Conservation (phyloP, 78 protist genomes). For the Cavenderia fasciculata region DNA sequence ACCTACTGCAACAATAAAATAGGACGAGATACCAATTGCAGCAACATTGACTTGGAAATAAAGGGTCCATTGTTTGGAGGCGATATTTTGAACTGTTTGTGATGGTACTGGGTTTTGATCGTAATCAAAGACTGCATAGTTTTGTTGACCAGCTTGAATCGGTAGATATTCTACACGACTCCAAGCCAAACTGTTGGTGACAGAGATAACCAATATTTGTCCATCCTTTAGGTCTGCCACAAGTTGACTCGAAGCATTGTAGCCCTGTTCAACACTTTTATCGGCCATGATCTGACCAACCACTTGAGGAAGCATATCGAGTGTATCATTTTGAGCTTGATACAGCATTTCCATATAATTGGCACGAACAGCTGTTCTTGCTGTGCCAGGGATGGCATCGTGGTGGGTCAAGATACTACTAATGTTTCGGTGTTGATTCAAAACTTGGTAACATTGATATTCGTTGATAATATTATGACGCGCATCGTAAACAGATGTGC, state of each 20-base stretch:
- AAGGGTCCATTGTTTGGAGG: constrained; percentile 13
- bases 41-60: constrained; percentile 40
- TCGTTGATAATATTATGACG: neutral
- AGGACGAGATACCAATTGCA: constrained; percentile 63
- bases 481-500: neutral
- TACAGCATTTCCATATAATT: constrained; percentile 36
- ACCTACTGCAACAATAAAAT: constrained; percentile 28
- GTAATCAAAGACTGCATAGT: constrained; percentile 33
- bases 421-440: constrained; percentile 25
- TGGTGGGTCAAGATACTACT: constrained; percentile 67
- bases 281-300: no score
- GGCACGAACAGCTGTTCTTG: constrained; percentile 7
- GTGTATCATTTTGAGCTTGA: constrained; percentile 4
- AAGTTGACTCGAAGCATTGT: no score
- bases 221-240: no score
- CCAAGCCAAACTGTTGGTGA: constrained; percentile 60
- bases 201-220: constrained; percentile 2
- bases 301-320: neutral
- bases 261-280: no score
- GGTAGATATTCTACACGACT: constrained; percentile 22
- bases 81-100: constrained; percentile 21
- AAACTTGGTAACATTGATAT: neutral
- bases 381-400: constrained; percentile 64
- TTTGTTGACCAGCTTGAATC: neutral
- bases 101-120: constrained; percentile 10